Percentiles rank a stretch among this genome's conserved stretches.
These are phyloP conservation scores for Tuber melanosporum DNA, from an alignment of 495 filamentous ascomycete genomes.

Conservation along the genomic window DNA sequence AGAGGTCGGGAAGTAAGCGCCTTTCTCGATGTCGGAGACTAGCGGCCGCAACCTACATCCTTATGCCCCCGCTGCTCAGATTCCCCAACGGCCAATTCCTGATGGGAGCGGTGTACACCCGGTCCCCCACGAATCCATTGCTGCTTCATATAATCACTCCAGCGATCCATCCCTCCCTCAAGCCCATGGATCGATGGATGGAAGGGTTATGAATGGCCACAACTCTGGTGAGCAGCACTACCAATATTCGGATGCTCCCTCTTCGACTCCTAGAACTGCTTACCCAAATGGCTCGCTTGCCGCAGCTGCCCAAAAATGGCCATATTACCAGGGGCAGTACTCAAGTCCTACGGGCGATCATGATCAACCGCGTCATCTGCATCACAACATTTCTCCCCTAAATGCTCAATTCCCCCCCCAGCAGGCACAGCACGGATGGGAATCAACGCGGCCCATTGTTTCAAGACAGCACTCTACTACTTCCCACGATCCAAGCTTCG, in stretches of 20 bases:
- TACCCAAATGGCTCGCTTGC: conserved; percentile 19
- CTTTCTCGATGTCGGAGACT: conserved; percentile 38
- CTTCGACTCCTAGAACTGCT: conserved; percentile 31
- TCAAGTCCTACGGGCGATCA: conserved; percentile 23
- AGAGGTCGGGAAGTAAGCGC: conserved; percentile 30
- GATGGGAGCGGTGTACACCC: conserved; percentile 27
- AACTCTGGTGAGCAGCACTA: conserved; percentile 29
- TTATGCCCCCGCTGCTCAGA: conserved; percentile 30
- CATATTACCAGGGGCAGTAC: conserved; percentile 14
- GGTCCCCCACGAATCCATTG: conserved; percentile 7
- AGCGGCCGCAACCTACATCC: conserved; percentile 33
- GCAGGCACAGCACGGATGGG: conserved; percentile 19
- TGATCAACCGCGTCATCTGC: conserved; percentile 30
- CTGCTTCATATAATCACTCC: conserved; percentile 11
- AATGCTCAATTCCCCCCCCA: conserved; percentile 15
- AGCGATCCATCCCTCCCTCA: conserved; percentile 12
- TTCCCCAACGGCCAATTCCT: conserved; percentile 25
- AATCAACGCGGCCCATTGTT: conserved; percentile 17
- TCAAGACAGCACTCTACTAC: conserved; percentile 21
- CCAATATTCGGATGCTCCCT: conserved; percentile 28
- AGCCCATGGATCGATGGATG: conserved; percentile 5
- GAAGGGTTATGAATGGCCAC: conserved; percentile 29
- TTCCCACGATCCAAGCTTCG: conserved; percentile 31
- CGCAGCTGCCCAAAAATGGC: conserved; percentile 25
- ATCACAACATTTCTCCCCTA: conserved; percentile 17